phyloP scores from a whole-genome alignment of 2,329 filamentous ascomycete species.

The Penicillium oxalicum region DNA sequence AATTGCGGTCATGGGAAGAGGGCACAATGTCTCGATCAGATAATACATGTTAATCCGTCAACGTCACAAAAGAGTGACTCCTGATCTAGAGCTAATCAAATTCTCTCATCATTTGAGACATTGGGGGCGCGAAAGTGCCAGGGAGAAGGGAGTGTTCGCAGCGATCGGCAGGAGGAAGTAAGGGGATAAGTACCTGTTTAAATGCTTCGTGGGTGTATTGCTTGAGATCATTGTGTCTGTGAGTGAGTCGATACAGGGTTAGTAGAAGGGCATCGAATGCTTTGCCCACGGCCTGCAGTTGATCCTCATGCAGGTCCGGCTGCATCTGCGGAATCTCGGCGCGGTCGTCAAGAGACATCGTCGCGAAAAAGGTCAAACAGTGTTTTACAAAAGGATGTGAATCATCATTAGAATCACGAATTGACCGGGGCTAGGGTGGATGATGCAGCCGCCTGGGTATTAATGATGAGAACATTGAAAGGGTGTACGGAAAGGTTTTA shows the following conservation, averaged over 20 bases:
- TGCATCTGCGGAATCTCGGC: conserved; percentile 28
- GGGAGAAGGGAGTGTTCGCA: background rate
- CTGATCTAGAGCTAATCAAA: conserved; percentile 77
- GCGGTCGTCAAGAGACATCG: conserved; percentile 30
- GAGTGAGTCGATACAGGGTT: conserved; percentile 35
- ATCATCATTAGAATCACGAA: conserved; percentile 2
- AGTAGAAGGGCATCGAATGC: conserved; percentile 40
- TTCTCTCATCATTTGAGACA: conserved; percentile 46
- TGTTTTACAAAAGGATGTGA: conserved; percentile 17
- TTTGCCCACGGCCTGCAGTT: conserved; percentile 34
- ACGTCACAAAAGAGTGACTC: conserved; percentile 54
- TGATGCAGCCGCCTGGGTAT: conserved; percentile 19
- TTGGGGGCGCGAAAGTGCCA: conserved; percentile 2
- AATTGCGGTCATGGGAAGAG: conserved; percentile 13
- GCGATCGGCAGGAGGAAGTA: background rate
- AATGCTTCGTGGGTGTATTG: conserved; percentile 34
- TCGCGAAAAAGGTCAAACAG: conserved; percentile 10
- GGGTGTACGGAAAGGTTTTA: conserved; percentile 15
- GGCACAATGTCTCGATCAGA: conserved; percentile 40
- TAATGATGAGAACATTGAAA: conserved; percentile 9
- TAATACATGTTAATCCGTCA: conserved; percentile 60
- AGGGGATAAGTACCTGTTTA: conserved; percentile 33
- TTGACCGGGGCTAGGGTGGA: conserved; percentile 22
- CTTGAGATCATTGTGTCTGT: conserved; percentile 36
- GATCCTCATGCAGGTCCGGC: conserved; percentile 25